phyloP scores from a whole-genome alignment of 2,329 filamentous ascomycete species.

The Nigrospora oryzae region DNA sequence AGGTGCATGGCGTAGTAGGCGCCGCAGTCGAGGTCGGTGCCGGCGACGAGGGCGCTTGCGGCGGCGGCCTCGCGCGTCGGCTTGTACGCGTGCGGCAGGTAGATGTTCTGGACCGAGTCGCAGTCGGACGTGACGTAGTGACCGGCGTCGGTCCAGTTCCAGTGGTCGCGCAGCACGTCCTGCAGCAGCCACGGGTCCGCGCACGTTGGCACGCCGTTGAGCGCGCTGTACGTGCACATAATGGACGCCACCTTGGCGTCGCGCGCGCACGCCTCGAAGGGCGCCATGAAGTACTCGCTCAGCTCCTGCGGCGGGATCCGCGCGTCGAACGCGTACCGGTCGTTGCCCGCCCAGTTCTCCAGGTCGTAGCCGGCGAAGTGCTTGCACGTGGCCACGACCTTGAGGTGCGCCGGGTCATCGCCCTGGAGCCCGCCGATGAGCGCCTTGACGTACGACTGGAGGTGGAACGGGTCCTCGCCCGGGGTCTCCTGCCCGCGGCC shows the following conservation, averaged over 20 bases:
- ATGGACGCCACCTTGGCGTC: slow-evolving; percentile 47
- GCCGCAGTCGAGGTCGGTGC: slow-evolving; percentile 25
- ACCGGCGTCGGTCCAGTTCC: slow-evolving; percentile 52
- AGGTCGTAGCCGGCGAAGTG: slow-evolving; percentile 50
- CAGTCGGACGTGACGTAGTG: slow-evolving; percentile 60
- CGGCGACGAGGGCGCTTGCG: slow-evolving; percentile 23
- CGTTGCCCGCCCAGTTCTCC: slow-evolving; percentile 33
- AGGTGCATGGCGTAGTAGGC: slow-evolving; percentile 17
- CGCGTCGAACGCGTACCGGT: slow-evolving; percentile 45
- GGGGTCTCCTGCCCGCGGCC: slow-evolving; percentile 17
- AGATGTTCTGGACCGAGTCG: slow-evolving; percentile 53
- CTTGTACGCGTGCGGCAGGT: slow-evolving; percentile 26
- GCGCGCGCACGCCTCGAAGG: slow-evolving; percentile 54
- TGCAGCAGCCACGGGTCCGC: slow-evolving; percentile 54
- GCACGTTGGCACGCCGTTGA: slow-evolving; percentile 59
- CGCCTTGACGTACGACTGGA: slow-evolving; percentile 40
- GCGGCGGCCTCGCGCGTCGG: slow-evolving; percentile 20
- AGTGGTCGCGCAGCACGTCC: slow-evolving; percentile 56
- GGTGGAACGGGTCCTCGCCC: slow-evolving; percentile 25
- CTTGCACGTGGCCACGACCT: slow-evolving; percentile 48
- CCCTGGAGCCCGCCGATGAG: slow-evolving; percentile 45
- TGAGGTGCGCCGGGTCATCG: slow-evolving; percentile 13
- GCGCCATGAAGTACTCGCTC: slow-evolving; percentile 57
- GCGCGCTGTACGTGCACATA: slow-evolving; percentile 55
- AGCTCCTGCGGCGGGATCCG: slow-evolving; percentile 51